These are phyloP conservation scores for Eucalyptus marginata DNA, from an alignment of 345 rosid species.

Conservation along the genomic window DNA sequence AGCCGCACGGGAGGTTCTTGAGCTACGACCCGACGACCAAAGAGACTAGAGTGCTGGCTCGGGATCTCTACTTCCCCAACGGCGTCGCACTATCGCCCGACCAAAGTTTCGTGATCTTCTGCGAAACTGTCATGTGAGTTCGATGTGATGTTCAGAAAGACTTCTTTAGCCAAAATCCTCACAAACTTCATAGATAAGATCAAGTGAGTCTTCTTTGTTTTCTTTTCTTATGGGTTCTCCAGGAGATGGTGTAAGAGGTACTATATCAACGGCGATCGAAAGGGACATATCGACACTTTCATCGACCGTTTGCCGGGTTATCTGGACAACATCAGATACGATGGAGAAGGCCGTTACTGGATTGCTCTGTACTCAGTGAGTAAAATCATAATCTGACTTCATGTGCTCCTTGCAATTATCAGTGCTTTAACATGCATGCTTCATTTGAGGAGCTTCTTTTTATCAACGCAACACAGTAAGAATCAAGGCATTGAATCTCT, in stretches of 20 bases:
- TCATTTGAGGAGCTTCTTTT: background rate
- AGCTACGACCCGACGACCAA: conserved; percentile 48
- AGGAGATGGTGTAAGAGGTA: conserved; percentile 70
- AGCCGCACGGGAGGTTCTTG: conserved; percentile 56
- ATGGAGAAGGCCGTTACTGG: conserved; percentile 69
- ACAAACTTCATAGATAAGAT: background rate
- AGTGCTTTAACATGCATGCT: background rate
- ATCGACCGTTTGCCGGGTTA: conserved; percentile 39
- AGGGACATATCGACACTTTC: conserved; percentile 38
- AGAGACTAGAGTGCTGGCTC: conserved; percentile 29
- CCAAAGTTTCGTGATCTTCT: conserved; percentile 44
- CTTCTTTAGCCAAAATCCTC: conserved; percentile 33
- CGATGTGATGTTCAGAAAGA: conserved; percentile 6
- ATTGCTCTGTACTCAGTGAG: conserved; percentile 68
- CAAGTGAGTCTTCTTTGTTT: background rate
- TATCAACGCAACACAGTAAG: background rate
- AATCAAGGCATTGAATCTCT: background rate
- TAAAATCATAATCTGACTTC: conserved; percentile 22
- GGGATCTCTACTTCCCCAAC: conserved; percentile 58
- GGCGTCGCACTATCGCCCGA: conserved; percentile 58
- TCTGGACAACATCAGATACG: conserved; percentile 72
- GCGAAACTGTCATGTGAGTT: conserved; percentile 45
- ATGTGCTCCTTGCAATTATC: background rate
- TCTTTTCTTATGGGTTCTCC: background rate
- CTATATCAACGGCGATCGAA: conserved; percentile 34